A percentile compares a stretch with the other conserved stretches of the same genome.
phyloP scores from a whole-genome alignment of 1,284 basidiomycete species.

The Lentinula novae-zelandiae region DNA sequence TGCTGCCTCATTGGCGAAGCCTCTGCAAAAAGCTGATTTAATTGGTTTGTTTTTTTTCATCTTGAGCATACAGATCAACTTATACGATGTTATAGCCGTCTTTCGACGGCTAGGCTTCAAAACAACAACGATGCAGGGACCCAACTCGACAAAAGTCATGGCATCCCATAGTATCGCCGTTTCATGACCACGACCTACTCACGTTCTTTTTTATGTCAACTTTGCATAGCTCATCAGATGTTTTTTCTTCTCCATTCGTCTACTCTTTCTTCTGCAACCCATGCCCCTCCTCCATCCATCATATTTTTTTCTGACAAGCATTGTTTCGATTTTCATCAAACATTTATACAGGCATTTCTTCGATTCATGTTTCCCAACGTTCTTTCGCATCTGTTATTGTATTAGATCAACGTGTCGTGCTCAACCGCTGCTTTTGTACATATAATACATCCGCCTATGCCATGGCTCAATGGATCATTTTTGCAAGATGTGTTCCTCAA shows the following conservation, averaged over 20 bases:
- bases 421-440: constrained; percentile 7
- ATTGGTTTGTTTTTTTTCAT: constrained; percentile 36
- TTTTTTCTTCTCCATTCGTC: constrained; percentile 23
- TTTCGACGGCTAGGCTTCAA: constrained; percentile 88
- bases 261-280: constrained; percentile 18
- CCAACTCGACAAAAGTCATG: constrained; percentile 45
- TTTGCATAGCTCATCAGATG: constrained; percentile 16
- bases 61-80: neutral
- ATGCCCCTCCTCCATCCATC: constrained; percentile 24
- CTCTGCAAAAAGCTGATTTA: constrained; percentile 82
- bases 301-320: constrained; percentile 15
- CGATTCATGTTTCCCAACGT: constrained; percentile 26
- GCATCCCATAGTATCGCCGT: constrained; percentile 31
- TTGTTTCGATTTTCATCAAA: constrained; percentile 23
- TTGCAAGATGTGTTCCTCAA: neutral
- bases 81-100: constrained; percentile 37
- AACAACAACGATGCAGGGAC: constrained; percentile 68
- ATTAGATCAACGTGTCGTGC: constrained; percentile 26
- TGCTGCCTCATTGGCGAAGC: constrained; percentile 83
- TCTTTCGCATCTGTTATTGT: constrained; percentile 30
- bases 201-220: constrained; percentile 11
- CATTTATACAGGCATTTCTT: constrained; percentile 34
- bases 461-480: neutral
- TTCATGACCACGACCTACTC: constrained; percentile 18
- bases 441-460: neutral